Conservation (phyloP, 1,139 yeast genomes). For the Yamadazyma membranifaciens region DNA sequence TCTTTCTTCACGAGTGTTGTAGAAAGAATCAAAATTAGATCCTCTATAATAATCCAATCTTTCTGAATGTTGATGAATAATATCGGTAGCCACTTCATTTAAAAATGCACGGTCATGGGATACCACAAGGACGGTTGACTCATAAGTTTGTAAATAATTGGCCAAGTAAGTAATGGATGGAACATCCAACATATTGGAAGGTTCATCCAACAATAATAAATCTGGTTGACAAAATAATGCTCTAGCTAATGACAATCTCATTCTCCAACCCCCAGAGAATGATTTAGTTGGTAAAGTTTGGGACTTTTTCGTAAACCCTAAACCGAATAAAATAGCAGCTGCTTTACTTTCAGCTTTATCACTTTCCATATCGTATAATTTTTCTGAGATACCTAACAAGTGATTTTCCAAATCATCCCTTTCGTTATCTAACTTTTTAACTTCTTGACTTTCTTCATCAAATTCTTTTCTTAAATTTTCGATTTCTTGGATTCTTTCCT, state of each 20-base stretch:
- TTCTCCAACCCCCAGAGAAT: slow-evolving; percentile 99
- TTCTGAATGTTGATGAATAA: slow-evolving; percentile 95
- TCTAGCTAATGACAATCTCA: slow-evolving; percentile 97
- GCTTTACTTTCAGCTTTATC: slow-evolving; percentile 98
- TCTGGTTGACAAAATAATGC: slow-evolving; percentile 98
- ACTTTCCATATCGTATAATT: slow-evolving; percentile 87
- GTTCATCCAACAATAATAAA: slow-evolving; percentile 89
- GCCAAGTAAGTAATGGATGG: slow-evolving; percentile 95
- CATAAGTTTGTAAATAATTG: slow-evolving; percentile 81
- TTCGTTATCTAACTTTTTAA: slow-evolving; percentile 81
- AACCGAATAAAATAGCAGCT: slow-evolving; percentile 88
- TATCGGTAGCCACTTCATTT: slow-evolving; percentile 97
- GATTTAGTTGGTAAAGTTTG: slow-evolving; percentile 82
- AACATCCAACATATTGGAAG: slow-evolving; percentile 99
- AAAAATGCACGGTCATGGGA: slow-evolving; percentile 97
- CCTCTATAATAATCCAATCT: slow-evolving; percentile 95
- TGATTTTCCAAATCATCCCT: slow-evolving; percentile 80
- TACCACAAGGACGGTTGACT: slow-evolving; percentile 89
- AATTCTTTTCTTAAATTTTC: slow-evolving; percentile 67
- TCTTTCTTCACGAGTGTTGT: slow-evolving; percentile 92
- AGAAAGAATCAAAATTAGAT: slow-evolving; percentile 88
- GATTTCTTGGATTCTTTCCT: slow-evolving; percentile 72
- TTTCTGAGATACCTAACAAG: slow-evolving; percentile 75
- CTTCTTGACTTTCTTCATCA: slow-evolving; percentile 79
- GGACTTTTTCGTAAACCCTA: slow-evolving; percentile 89